phyloP scores from a whole-genome alignment of 192 early-diverging fungal species.

The Phycomyces blakesleeanus region DNA sequence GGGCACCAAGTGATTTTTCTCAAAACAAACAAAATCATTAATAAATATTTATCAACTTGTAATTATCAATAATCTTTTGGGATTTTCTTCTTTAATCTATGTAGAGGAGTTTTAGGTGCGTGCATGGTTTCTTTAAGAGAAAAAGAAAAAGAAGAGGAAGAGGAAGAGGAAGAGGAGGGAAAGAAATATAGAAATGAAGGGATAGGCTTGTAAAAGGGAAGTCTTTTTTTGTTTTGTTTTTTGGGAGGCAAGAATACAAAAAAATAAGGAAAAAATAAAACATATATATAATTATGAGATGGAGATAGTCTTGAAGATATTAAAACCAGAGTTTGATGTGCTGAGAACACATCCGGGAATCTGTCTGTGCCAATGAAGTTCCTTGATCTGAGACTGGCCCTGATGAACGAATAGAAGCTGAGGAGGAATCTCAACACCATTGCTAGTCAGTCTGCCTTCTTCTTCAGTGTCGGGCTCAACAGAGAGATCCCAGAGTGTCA shows the following conservation, averaged over 20 bases:
- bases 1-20: no score
- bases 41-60: no score
- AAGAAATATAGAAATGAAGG: no score
- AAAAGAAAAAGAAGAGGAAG: slow-evolving; percentile 4
- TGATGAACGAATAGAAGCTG: slow-evolving; percentile 94
- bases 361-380: slow-evolving; percentile 96
- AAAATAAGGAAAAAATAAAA: slow-evolving; percentile 13
- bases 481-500: slow-evolving; percentile 97
- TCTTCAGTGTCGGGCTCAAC: slow-evolving; percentile 95
- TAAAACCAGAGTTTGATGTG: slow-evolving; percentile 87
- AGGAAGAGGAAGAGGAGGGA: background rate
- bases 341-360: slow-evolving; percentile 85
- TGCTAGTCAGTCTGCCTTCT: slow-evolving; percentile 49
- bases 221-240: background rate
- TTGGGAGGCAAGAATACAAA: background rate
- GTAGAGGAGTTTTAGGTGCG: no score
- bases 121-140: no score
- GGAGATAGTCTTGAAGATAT: slow-evolving; percentile 97
- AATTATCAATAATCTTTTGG: no score
- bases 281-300: slow-evolving; percentile 43
- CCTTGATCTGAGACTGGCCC: slow-evolving; percentile 92
- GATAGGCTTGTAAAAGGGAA: background rate
- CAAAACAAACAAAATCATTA: no score
- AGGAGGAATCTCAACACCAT: slow-evolving; percentile 81
- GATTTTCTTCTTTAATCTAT: no score